Conservation (phyloP, 1,139 yeast species). For the Yamadazyma jaroonii region DNA sequence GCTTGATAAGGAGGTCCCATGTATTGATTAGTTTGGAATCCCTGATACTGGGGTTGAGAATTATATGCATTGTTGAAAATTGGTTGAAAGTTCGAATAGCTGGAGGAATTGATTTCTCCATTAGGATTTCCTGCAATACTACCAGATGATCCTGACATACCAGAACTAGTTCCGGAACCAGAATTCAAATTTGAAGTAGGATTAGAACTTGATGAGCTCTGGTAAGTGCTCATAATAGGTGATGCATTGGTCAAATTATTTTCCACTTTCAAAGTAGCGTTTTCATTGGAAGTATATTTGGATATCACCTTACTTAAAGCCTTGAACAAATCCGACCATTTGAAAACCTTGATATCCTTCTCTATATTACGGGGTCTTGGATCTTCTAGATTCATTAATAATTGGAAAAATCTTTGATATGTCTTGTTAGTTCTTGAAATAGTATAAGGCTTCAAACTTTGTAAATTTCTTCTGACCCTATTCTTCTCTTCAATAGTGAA, state of each 20-base stretch:
- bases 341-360: constrained; percentile 68
- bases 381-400: constrained; percentile 61
- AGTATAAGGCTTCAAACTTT: constrained; percentile 62
- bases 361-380: constrained; percentile 74
- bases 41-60: background rate
- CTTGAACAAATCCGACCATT: constrained; percentile 52
- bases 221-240: background rate
- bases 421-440: constrained; percentile 50
- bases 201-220: background rate
- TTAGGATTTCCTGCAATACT: background rate
- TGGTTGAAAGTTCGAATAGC: background rate
- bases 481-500: constrained; percentile 70
- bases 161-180: background rate
- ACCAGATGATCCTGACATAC: background rate
- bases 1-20: background rate
- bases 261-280: constrained; percentile 4
- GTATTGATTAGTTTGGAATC: background rate
- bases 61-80: background rate
- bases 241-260: constrained; percentile 1
- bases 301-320: constrained; percentile 63
- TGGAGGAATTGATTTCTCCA: background rate
- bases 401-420: constrained; percentile 48
- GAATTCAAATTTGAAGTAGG: background rate
- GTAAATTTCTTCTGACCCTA: constrained; percentile 65
- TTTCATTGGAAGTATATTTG: constrained; percentile 42